These are phyloP conservation scores for Anthoceros angustus DNA, from an alignment of 225 moss, liverwort and hornwort genomes.

Conservation along the genomic window DNA sequence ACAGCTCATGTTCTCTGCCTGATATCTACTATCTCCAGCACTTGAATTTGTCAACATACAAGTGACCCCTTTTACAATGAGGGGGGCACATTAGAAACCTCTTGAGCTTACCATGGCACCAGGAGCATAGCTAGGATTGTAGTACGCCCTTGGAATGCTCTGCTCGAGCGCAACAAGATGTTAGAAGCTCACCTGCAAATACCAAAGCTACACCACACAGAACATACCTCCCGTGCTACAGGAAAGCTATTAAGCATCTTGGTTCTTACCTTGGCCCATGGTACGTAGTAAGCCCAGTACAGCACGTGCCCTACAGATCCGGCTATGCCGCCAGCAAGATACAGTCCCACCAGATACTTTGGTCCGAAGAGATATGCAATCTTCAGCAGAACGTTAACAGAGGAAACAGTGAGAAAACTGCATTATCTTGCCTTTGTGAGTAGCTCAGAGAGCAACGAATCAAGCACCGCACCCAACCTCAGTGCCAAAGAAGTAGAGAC, in stretches of 20 bases:
- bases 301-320: slow-evolving; percentile 59
- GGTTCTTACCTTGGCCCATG: slow-evolving; percentile 40
- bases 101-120: slow-evolving; percentile 17
- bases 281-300: slow-evolving; percentile 57
- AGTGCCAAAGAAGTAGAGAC: slow-evolving; percentile 87
- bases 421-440: not conserved
- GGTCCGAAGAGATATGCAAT: slow-evolving; percentile 79
- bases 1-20: not conserved
- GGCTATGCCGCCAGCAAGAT: slow-evolving; percentile 62
- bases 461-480: slow-evolving; percentile 20
- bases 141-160: slow-evolving; percentile 15
- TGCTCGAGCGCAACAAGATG: slow-evolving; percentile 6
- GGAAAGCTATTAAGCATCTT: not conserved
- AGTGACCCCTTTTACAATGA: not conserved
- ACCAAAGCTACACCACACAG: not conserved
- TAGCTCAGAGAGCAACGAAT: not conserved
- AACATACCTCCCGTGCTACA: not conserved
- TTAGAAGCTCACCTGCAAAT: not conserved
- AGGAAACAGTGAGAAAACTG: not conserved
- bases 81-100: too few species aligned
- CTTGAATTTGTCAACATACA: slow-evolving; percentile 1
- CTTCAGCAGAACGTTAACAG: slow-evolving; percentile 8
- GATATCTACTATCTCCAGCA: not conserved
- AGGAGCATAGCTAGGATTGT: slow-evolving; percentile 9
- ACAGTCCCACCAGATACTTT: slow-evolving; percentile 57